A percentile compares a stretch with the other conserved stretches of the same genome.
Evolutionary conservation across 176 grass and related monocot species (phyloP).

Genomic region (Alloteropsis semialata): DNA sequence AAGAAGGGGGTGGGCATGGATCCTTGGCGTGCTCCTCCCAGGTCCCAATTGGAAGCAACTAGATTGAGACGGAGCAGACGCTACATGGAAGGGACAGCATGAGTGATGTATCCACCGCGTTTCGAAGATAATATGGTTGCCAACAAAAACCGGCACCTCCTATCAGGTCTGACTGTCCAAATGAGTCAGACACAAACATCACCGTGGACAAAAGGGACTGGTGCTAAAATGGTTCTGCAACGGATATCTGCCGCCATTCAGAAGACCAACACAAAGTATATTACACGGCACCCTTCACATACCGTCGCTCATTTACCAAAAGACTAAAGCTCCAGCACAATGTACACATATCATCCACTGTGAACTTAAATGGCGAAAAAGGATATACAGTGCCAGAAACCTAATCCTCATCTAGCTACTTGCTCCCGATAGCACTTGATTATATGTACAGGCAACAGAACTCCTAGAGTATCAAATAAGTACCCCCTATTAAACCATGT

Average conservation of each 20-base stretch:
- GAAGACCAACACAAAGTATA: neutral
- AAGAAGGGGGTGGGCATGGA: too few species aligned
- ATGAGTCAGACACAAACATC: too few species aligned
- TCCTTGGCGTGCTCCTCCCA: too few species aligned
- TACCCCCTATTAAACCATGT: constrained; percentile 13
- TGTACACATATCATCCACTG: constrained; percentile 52
- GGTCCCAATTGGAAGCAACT: too few species aligned
- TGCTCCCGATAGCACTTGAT: neutral
- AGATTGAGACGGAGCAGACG: too few species aligned
- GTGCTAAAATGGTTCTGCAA: neutral
- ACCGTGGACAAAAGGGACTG: too few species aligned
- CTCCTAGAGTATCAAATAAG: constrained; percentile 15
- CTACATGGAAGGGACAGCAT: too few species aligned
- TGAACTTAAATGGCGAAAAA: constrained; percentile 45
- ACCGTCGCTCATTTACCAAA: neutral
- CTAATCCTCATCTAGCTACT: constrained; percentile 37
- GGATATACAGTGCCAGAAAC: constrained; percentile 40
- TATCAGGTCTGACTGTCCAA: too few species aligned
- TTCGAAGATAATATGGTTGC: too few species aligned
- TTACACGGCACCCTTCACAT: constrained; percentile 5
- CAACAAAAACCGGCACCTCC: too few species aligned
- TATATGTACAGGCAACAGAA: constrained; percentile 34
- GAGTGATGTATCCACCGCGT: too few species aligned
- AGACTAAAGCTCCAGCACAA: constrained; percentile 14
- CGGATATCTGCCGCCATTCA: neutral